Evolutionary conservation across 169 alveolate species (phyloP), one percentile per base, ranked within the genome.

Genomic region (Cryptosporidium canis): DNA sequence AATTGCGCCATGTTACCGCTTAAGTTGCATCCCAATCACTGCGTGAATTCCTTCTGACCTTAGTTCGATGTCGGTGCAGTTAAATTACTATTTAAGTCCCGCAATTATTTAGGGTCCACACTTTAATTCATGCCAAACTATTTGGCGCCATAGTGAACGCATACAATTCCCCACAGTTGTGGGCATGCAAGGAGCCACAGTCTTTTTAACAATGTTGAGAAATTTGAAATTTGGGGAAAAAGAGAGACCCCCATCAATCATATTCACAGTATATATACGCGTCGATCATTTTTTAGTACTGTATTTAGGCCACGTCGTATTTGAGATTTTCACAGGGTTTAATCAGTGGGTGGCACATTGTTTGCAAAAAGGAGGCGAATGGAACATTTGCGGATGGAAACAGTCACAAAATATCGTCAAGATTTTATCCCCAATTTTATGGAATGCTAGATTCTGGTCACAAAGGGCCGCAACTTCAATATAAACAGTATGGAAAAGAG

Each of bases 101-200:
- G 68, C 68, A 9, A 2, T 27, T 61, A 24, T 61, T 3, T 9
- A 61, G 31, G 31, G 41, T 61, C 68, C 68, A 61, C 68, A 61
- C 68, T 61, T 61, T 33, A 61, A 61, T 61, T 61, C 68, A 61
- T 51, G 35, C 33, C 18, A 31, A 3, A 16, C 33, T 9, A 16
- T 61, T 14, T 31, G 11, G 68, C 68, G 45, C 68, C 68, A 18
- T 1, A 7, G 1, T 51, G 8, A 16, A 14, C 63, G 63, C 63
- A 14, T 12, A 4, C 0, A 27, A 31, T 61, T 61, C 83, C 83
- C 56, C 83, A 67, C 63, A 67, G 18, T 67, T 67, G 83, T 67
- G 83, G 83, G 83, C 83, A 67, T 67, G 83, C 65, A 67, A 18
- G 56, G 68, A 31, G 8, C 68, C 68, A 61, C 68, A 51, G 63